Base-by-base conservation (phyloP, 1,284 basidiomycete genomes). In the Pseudozyma flocculosa region DNA sequence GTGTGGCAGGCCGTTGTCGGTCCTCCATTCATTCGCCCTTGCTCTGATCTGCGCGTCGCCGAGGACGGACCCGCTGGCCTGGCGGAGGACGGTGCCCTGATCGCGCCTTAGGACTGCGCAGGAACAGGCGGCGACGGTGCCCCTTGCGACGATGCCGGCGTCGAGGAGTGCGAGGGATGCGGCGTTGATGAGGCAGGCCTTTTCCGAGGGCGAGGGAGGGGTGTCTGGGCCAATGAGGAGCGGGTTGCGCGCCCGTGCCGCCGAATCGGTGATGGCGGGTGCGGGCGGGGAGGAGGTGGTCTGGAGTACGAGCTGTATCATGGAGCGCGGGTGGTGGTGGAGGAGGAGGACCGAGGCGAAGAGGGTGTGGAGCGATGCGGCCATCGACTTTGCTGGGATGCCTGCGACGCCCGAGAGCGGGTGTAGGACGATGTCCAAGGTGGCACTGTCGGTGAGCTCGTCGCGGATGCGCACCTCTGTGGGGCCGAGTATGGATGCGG, bases 291-390 rank as follows among this genome's bases (percentile, higher is more conserved):
- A 80, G 4, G 75, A 85, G 23, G 81, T 68, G 18, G 70, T 72
- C 73, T 84, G 87, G 48, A 85, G 84, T 18, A 86, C 85, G 43
- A 84, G 74, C 63, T 88, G 88, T 39, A 89, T 79, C 59, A 85
- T 78, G 11, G 83, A 81, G 49, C 83, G 78, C 18, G 83, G 83
- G 75, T 82, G 75, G 59, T 81, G 72, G 61, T 80, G 66, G 18
- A 83, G 77, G 30, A 79, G 66, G 38, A 83, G 76, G 8, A 83
- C 73, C 61, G 67, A 30, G 9, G 69, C 55, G 40, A 68, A 61
- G 2, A 68, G 48, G 13, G 42, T 55, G 15, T 50, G 34, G 4
- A 61, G 30, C 18, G 54, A 47, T 4, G 53, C 52, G 2, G 50
- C 43, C 1, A 67, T 15, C 3, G 56, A 47, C n/a, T 56, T 66